phyloP scores from a whole-genome alignment of 257 asterid genomes.

The Rubia yunnanensis region DNA sequence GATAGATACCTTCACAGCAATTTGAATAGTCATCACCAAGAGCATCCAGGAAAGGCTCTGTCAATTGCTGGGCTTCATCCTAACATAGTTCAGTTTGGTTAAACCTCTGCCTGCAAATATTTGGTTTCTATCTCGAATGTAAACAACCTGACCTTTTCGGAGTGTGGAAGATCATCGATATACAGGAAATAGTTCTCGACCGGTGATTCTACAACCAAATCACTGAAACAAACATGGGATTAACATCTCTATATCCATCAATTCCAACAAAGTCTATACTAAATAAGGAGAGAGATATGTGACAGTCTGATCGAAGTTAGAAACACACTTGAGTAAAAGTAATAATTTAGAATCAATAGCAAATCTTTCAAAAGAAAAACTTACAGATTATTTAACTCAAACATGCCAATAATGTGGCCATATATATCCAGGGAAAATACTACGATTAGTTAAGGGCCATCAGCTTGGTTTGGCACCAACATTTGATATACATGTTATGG shows the following conservation, averaged over 20 bases:
- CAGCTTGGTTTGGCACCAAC: slow-evolving; percentile 3
- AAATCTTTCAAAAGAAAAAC: slow-evolving; percentile 16
- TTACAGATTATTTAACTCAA: slow-evolving; percentile 97
- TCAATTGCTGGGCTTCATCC: slow-evolving; percentile 62
- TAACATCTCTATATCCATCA: background rate
- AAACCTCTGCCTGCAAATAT: slow-evolving; percentile 9
- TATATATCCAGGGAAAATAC: slow-evolving; percentile 87
- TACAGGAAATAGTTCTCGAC: slow-evolving; percentile 79
- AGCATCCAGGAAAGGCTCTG: slow-evolving; percentile 70
- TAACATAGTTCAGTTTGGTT: slow-evolving; percentile 25
- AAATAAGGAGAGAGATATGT: background rate
- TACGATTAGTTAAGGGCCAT: slow-evolving; percentile 50
- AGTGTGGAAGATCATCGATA: slow-evolving; percentile 70
- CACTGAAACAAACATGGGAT: slow-evolving; percentile 25
- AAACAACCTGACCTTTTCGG: slow-evolving; percentile 50
- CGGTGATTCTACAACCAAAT: slow-evolving; percentile 86
- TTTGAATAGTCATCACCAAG: slow-evolving; percentile 85
- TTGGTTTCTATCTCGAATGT: background rate
- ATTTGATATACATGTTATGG: background rate
- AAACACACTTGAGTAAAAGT: no score
- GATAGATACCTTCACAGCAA: slow-evolving; percentile 63
- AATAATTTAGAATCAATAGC: background rate
- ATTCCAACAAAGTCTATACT: background rate
- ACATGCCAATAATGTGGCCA: slow-evolving; percentile 93
- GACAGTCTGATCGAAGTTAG: background rate